Base-by-base conservation (phyloP, 345 rosid genomes). In the Nasturtium officinale region DNA sequence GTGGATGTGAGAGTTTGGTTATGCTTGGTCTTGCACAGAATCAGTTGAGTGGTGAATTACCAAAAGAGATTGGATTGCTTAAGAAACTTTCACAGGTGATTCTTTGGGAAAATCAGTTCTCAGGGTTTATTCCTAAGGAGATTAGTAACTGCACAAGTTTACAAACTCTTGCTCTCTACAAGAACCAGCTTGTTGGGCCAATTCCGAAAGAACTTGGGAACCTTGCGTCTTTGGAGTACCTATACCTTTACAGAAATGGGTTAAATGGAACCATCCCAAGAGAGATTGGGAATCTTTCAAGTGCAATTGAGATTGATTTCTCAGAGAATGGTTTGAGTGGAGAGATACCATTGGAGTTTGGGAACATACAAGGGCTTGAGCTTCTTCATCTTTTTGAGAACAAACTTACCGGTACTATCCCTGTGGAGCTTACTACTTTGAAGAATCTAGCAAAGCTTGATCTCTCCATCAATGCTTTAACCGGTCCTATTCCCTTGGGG, bases 21-120 rank as follows among this genome's bases (percentile, higher is more conserved):
- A 69, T 81, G 82, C 88, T 93, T 51, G 97, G 98, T 77, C 92
- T 93, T 47, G 98, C 97, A 9, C 98, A 93, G 71, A 93, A 90
- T 61, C 69, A 73, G 68, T 48, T 93, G 47, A 73, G 80, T 2
- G 92, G 92, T 9, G 84, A 82, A 40, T 60, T 93, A 69, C 96
- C 98, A 0, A 82, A 52, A 80, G 92, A 87, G 75, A 80, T 90
- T 46, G 98, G 98, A 52, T 81, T 67, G 89, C 86, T 93, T 3
- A 77, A 73, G 78, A 62, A 61, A 45, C 81, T 93, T 80, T 80
- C 80, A 12, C 87, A 83, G 46, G 16, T 93, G 71, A 80, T 90
- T 65, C 96, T 93, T 16, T 85, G 87, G 98, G 81, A 75, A 3
- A 93, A 93, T 78, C 83, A 81, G 77, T 80, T 93, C 33, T 87